Percentiles rank a stretch among this genome's conserved stretches.
phyloP scores from a whole-genome alignment of 2,329 filamentous ascomycete species.

The Huntiella omanensis region DNA sequence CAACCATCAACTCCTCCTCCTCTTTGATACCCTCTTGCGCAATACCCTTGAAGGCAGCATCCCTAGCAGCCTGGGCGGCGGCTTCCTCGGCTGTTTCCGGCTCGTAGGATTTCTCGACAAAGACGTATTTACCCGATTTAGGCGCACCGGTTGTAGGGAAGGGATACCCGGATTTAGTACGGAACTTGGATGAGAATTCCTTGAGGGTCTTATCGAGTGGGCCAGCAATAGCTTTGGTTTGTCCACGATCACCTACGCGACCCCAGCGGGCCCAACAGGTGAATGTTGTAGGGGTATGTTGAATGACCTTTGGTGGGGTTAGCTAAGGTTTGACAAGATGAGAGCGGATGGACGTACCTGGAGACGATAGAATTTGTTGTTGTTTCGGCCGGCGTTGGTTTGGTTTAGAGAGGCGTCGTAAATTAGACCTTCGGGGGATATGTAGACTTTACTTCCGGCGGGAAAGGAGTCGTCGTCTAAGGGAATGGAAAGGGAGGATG shows the following conservation, averaged over 20 bases:
- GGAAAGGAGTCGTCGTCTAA: constrained; percentile 24
- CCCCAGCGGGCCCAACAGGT: constrained; percentile 60
- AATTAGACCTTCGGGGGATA: constrained; percentile 46
- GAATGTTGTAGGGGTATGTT: not conserved
- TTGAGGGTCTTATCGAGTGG: constrained; percentile 25
- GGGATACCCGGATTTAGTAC: constrained; percentile 36
- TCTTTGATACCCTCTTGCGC: constrained; percentile 14
- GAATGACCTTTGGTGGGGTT: too few species aligned
- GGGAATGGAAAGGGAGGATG: constrained; percentile 22
- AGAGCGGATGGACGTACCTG: constrained; percentile 23
- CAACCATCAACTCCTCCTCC: constrained; percentile 18
- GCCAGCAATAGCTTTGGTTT: constrained; percentile 26
- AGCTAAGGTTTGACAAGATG: too few species aligned
- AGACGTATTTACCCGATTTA: constrained; percentile 55
- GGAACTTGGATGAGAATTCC: constrained; percentile 43
- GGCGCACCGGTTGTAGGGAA: constrained; percentile 39
- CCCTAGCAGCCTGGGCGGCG: not conserved
- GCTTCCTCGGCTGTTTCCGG: constrained; percentile 18
- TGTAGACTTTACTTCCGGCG: constrained; percentile 34
- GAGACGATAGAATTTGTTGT: constrained; percentile 68
- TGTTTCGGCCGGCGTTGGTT: constrained; percentile 51
- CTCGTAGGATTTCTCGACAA: constrained; percentile 61
- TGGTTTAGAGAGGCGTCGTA: constrained; percentile 69
- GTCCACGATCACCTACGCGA: constrained; percentile 46
- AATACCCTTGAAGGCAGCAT: constrained; percentile 11